Evolutionary conservation across 768 basidiomycete genomes (phyloP), one percentile per base, ranked within the genome.

Genomic region (Trametes gibbosa): DNA sequence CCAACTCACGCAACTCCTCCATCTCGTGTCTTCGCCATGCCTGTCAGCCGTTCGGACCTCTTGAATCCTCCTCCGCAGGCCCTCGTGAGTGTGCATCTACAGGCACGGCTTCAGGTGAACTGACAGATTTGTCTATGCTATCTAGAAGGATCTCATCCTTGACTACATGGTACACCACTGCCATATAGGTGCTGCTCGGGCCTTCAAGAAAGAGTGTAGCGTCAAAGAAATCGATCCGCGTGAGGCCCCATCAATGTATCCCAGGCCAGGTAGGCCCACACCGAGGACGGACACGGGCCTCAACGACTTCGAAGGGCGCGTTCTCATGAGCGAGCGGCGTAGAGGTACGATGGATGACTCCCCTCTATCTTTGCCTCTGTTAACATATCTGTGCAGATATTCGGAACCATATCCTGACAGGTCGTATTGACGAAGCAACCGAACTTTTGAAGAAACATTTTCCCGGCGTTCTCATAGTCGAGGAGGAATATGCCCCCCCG

Each of bases 81-180:
- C 16, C 41, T 66, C 49, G 61, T 64, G 25, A 48, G 58, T 57
- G 23, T 14, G 7, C 24, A 17, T 3, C 39, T 16, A 3, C 10
- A 34, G 23, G 13, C 23, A n/a, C 35, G 3, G 17, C 50, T 6
- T 25, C 24, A 55, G 35, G 10, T 17, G 10, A 23, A 21, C 24
- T 19, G 17, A 16, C n/a, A n/a, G n/a, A n/a, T n/a, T n/a, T n/a
- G n/a, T 23, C 34, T 34, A 21, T 34, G 19, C n/a, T 50, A 61
- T 69, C 58, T 67, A 91, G 89, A 83, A 85, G 43, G 70, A 79
- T 17, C 73, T 93, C 46, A 86, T 93, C 16, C 75, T 93, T 37
- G 85, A 90, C 65, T 93, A 92, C 68, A 81, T 94, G 1, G 83
- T 82, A 54, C 89, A 92, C 65, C 79, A 83, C 40, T 87, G 86